Conservation (phyloP, 371 early-diverging fungal genomes). For the Mortierella sp. region DNA sequence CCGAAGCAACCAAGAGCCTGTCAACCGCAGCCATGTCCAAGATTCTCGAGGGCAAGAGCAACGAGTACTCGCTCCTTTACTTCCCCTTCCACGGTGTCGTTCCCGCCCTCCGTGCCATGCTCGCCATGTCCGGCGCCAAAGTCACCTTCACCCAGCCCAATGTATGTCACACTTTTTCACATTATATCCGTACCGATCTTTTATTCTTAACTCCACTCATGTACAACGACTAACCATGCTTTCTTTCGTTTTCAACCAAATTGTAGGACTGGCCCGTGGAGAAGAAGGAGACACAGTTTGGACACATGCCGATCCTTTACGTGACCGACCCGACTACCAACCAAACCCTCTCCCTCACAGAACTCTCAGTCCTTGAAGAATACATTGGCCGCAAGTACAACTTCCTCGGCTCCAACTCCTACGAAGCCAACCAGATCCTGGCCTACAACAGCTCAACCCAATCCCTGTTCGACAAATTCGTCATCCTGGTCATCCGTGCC, state of each 20-base stretch:
- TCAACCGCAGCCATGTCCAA: constrained; percentile 29
- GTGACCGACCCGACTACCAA: constrained; percentile 12
- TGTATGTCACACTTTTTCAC: not conserved
- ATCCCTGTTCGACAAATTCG: constrained; percentile 27
- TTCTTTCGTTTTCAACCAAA: not conserved
- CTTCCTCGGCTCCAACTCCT: constrained; percentile 27
- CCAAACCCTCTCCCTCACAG: constrained; percentile 26
- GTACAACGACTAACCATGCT: too few species aligned
- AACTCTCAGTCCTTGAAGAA: constrained; percentile 21
- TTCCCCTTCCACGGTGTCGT: constrained; percentile 37
- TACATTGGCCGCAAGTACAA: constrained; percentile 19
- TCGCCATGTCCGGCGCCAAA: constrained; percentile 30
- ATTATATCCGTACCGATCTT: not conserved
- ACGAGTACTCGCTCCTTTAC: constrained; percentile 32
- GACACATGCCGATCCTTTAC: constrained; percentile 35
- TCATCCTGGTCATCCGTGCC: constrained; percentile 18
- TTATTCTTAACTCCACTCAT: not conserved
- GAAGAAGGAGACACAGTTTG: constrained; percentile 32
- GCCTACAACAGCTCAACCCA: constrained; percentile 21
- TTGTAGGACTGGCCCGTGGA: constrained; percentile 28
- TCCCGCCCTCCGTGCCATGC: constrained; percentile 28
- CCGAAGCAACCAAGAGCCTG: constrained; percentile 24
- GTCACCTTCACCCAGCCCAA: constrained; percentile 30
- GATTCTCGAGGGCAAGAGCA: constrained; percentile 24
- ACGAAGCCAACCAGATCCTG: constrained; percentile 25